Conservation (phyloP, 495 filamentous ascomycete species). For the Bacidia gigantensis region DNA sequence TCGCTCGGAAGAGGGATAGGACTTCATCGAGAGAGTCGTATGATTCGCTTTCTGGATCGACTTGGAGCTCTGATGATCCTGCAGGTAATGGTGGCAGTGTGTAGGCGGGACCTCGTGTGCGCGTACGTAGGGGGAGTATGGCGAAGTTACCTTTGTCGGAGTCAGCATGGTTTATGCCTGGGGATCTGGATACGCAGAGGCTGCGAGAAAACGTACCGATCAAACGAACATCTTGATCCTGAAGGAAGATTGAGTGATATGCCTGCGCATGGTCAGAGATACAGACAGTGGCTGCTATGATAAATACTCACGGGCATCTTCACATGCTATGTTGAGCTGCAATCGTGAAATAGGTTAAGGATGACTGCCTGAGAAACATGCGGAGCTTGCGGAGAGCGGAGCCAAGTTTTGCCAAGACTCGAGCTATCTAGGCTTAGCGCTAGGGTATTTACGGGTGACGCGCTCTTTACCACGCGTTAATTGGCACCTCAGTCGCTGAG, state of each 20-base stretch:
- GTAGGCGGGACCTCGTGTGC: slow-evolving; percentile 82
- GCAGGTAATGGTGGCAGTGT: slow-evolving; percentile 62
- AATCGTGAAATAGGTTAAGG: no score
- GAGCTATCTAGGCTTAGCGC: background rate
- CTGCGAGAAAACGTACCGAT: slow-evolving; percentile 39
- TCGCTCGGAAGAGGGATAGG: slow-evolving; percentile 84
- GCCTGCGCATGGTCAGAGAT: no score
- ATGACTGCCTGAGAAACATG: no score
- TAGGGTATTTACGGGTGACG: background rate
- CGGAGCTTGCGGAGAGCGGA: background rate
- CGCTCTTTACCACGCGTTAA: background rate
- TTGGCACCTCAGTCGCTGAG: background rate
- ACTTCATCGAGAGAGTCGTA: slow-evolving; percentile 95
- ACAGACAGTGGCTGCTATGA: no score
- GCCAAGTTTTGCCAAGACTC: no score
- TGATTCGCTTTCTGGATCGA: slow-evolving; percentile 71
- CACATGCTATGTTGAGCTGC: no score
- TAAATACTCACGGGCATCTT: background rate
- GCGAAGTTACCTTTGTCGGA: slow-evolving; percentile 68
- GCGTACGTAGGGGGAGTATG: slow-evolving; percentile 83
- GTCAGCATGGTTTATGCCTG: background rate
- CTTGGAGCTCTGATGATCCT: slow-evolving; percentile 49
- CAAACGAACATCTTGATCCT: slow-evolving; percentile 54
- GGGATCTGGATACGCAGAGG: background rate
- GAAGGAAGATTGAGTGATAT: slow-evolving; percentile 89